Percentiles rank a stretch among this genome's conserved stretches.
These are phyloP conservation scores for Daldinia bambusicola DNA, from an alignment of 495 filamentous ascomycete genomes.

Conservation along the genomic window DNA sequence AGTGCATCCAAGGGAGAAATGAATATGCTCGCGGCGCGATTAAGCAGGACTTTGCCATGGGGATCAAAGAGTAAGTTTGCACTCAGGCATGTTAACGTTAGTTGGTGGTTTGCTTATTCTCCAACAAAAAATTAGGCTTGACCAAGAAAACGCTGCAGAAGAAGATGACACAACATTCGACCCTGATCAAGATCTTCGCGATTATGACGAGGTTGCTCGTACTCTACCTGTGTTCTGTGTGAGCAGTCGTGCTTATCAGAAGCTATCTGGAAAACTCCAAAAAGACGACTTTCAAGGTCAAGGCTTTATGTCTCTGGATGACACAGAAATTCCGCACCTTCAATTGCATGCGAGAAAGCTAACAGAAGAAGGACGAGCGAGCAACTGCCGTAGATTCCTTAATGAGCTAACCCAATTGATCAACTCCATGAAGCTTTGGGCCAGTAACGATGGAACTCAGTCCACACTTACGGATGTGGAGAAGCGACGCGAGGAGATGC, in stretches of 20 bases:
- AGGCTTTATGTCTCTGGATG: conserved; percentile 47
- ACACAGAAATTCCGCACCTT: conserved; percentile 67
- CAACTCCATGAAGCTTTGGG: conserved; percentile 69
- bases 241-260: conserved; percentile 69
- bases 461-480: conserved; percentile 57
- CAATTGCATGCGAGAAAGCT: conserved; percentile 69
- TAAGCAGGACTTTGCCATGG: conserved; percentile 68
- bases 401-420: conserved; percentile 64
- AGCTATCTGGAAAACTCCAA: conserved; percentile 64
- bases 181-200: conserved; percentile 62
- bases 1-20: conserved; percentile 69
- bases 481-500: conserved; percentile 52
- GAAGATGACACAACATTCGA: conserved; percentile 49
- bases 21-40: conserved; percentile 66
- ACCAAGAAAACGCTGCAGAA: conserved; percentile 49
- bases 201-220: conserved; percentile 68
- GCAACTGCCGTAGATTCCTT: conserved; percentile 50
- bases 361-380: conserved; percentile 58
- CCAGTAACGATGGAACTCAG: conserved; percentile 58
- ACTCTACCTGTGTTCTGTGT: conserved; percentile 73
- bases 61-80: conserved; percentile 60
- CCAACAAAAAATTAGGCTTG: conserved; percentile 41
- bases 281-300: conserved; percentile 53
- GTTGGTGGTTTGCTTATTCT: not conserved
- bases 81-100: too few relatives aligned